phyloP scores from a whole-genome alignment of 176 grass and related monocot species.

The Paspalum vaginatum region DNA sequence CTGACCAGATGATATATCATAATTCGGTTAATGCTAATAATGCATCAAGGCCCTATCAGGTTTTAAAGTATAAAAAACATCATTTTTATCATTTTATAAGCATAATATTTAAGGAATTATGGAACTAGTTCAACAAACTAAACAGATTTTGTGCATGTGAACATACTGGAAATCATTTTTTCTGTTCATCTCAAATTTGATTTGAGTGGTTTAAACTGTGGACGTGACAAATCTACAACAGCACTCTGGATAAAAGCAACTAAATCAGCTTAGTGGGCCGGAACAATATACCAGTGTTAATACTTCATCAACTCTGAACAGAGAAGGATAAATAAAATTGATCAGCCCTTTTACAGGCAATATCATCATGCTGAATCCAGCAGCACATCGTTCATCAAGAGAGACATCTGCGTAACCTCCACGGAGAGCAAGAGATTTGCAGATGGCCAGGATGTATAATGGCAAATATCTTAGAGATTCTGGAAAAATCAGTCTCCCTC shows the following conservation, averaged over 20 bases:
- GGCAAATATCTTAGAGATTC: conserved; percentile 88
- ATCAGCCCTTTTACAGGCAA: conserved; percentile 66
- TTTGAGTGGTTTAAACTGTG: not conserved
- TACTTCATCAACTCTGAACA: conserved; percentile 80
- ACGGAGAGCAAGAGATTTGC: conserved; percentile 85
- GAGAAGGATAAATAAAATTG: conserved; percentile 84
- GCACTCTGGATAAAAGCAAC: conserved; percentile 10
- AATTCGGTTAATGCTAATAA: conserved; percentile 20
- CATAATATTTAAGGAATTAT: conserved; percentile 1
- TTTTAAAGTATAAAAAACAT: conserved; percentile 10
- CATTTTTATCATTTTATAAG: conserved; percentile 23
- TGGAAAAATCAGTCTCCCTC: conserved; percentile 85
- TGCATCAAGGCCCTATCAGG: not conserved
- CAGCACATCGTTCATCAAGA: conserved; percentile 91
- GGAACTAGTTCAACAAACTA: conserved; percentile 18
- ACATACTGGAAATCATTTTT: conserved; percentile 6
- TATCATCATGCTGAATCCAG: conserved; percentile 93
- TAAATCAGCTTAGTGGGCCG: conserved; percentile 7
- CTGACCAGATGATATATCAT: not conserved
- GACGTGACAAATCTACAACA: conserved; percentile 11
- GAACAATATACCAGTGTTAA: conserved; percentile 66
- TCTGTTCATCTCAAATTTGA: conserved; percentile 10
- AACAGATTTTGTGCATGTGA: not conserved
- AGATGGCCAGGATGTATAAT: conserved; percentile 68
- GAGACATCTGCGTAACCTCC: conserved; percentile 86